phyloP scores from a whole-genome alignment of 345 rosid species.

The Citropsis articulata region DNA sequence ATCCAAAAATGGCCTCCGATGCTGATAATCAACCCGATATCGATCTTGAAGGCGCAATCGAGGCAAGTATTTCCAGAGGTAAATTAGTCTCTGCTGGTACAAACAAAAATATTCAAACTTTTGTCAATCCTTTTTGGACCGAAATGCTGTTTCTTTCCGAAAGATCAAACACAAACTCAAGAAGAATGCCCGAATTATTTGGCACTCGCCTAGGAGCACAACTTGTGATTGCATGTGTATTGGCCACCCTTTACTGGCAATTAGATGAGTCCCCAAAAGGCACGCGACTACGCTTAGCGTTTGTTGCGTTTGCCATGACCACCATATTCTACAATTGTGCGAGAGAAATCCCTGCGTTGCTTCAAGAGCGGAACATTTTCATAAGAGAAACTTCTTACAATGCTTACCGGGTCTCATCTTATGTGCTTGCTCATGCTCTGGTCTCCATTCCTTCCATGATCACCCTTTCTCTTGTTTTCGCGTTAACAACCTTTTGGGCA shows the following conservation, averaged over 20 bases:
- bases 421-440: slow-evolving; percentile 46
- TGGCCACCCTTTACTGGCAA: slow-evolving; percentile 26
- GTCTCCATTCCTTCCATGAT: slow-evolving; percentile 42
- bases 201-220: neutral
- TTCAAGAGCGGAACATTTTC: slow-evolving; percentile 52
- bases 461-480: slow-evolving; percentile 43
- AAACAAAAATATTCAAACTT: slow-evolving; percentile 17
- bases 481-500: slow-evolving; percentile 44
- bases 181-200: slow-evolving; percentile 10
- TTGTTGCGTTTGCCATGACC: slow-evolving; percentile 48
- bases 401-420: slow-evolving; percentile 48
- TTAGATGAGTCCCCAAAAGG: slow-evolving; percentile 35
- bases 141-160: slow-evolving; percentile 26
- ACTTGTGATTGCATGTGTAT: slow-evolving; percentile 22
- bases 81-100: slow-evolving; percentile 8
- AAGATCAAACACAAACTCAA: slow-evolving; percentile 20
- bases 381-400: slow-evolving; percentile 57
- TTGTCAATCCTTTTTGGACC: slow-evolving; percentile 30
- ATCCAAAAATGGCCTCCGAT: neutral
- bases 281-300: slow-evolving; percentile 40
- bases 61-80: slow-evolving; percentile 6
- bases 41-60: neutral
- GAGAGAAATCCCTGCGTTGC: slow-evolving; percentile 46
- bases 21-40: no score
- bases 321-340: slow-evolving; percentile 49